phyloP scores from a whole-genome alignment of 768 basidiomycete species.

The Sistotremastrum suecicum region DNA sequence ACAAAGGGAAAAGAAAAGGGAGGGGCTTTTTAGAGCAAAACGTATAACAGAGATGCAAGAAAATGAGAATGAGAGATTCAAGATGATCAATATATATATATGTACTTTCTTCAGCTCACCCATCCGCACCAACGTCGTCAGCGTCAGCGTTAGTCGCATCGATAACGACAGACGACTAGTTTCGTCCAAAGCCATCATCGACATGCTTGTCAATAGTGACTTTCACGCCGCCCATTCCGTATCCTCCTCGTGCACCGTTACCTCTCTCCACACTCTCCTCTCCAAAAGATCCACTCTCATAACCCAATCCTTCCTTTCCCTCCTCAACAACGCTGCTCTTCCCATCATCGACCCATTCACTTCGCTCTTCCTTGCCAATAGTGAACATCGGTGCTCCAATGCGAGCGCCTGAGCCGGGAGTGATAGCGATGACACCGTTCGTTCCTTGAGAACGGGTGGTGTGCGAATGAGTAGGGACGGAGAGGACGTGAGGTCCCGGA shows the following conservation, averaged over 20 bases:
- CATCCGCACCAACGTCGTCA: no score
- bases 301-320: conserved; percentile 20
- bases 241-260: conserved; percentile 3
- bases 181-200: conserved; percentile 19
- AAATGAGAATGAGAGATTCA: no score
- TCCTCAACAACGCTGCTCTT: conserved; percentile 28
- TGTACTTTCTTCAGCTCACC: no score
- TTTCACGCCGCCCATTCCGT: conserved; percentile 32
- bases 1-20: no score
- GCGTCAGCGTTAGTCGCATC: no score
- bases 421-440: conserved; percentile 6
- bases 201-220: conserved; percentile 44
- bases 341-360: conserved; percentile 27
- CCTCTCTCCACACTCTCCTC: conserved; percentile 15
- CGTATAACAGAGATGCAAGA: no score
- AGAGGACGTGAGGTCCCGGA: conserved; percentile 8
- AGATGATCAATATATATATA: no score
- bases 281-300: conserved; percentile 7
- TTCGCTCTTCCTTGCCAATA: conserved; percentile 16
- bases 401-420: conserved; percentile 8
- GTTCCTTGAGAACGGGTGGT: conserved; percentile 1
- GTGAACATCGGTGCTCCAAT: conserved; percentile 15
- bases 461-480: conserved; percentile 6
- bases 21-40: no score
- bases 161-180: no score